Base-by-base conservation (phyloP, 305 asterid species). In the Salvia sclarea region DNA sequence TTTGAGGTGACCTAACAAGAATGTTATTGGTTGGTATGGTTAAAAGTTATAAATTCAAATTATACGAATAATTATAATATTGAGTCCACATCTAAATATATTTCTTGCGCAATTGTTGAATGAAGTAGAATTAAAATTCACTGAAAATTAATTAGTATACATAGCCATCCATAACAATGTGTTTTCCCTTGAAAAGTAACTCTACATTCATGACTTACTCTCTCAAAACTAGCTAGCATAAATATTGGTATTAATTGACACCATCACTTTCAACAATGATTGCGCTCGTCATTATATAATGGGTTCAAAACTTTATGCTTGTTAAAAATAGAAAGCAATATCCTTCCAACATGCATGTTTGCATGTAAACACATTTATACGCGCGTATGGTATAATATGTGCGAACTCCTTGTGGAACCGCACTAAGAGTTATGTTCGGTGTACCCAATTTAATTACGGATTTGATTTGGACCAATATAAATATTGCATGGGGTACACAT, bases 381-480 rank as follows among this genome's bases (percentile, higher is more conserved):
- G 10, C 3, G 3, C 2, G 14, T 41, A 50, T 3, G 21, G 0
- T 10, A 14, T 14, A 18, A 1, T 30, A 2, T 65, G 25, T 65
- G 13, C 2, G 0, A 43, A 24, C 41, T 64, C 64, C 63, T 61
- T 56, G 13, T 63, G 63, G 64, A 16, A 38, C 49, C 44, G 45
- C 72, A 65, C 68, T 18, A 16, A 3, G 44, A 35, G 53, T 11
- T 76, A 50, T 66, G 64, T 66, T 76, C 77, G 76, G 73, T 59
- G 72, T 16, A 10, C 16, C 61, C 61, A 57, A 64, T 57, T 38
- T 65, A 58, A 55, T n/a, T n/a, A n/a, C n/a, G n/a, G n/a, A n/a
- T n/a, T n/a, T 73, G 66, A 68, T 64, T 54, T 61, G 71, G 61
- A 4, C 66, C 70, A 69, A 74, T 66, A 21, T 61, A 28, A 49